These are phyloP conservation scores for Rhizomucor miehei DNA, from an alignment of 371 early-diverging fungal species.

Conservation along the genomic window DNA sequence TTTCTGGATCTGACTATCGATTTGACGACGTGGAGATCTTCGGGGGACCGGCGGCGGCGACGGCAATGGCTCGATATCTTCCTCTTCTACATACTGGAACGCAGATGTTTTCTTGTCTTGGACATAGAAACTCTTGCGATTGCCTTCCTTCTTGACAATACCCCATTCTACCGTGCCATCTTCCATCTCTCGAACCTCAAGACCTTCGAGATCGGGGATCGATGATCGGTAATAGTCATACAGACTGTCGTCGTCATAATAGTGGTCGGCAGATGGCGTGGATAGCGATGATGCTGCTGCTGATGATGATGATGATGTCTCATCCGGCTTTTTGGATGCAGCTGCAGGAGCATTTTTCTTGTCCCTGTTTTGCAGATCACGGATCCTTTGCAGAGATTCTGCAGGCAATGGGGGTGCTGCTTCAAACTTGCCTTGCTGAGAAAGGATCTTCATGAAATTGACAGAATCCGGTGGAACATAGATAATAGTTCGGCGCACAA, in stretches of 20 bases:
- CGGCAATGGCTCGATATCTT: constrained; percentile 12
- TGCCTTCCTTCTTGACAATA: constrained; percentile 31
- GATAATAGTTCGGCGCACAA: constrained; percentile 45
- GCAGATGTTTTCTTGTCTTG: not conserved
- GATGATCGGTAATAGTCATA: constrained; percentile 16
- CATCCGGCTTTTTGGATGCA: not conserved
- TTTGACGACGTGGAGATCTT: constrained; percentile 21
- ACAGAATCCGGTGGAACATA: constrained; percentile 45
- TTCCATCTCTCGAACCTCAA: constrained; percentile 31
- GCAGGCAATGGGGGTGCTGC: not conserved
- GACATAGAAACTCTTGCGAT: constrained; percentile 22
- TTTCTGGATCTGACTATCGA: constrained; percentile 4
- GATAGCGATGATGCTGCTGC: not conserved
- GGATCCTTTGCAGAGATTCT: not conserved
- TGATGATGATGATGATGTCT: not conserved
- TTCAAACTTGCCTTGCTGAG: not conserved
- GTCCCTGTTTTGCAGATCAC: no score
- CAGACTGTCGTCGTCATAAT: constrained; percentile 18
- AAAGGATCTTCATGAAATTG: constrained; percentile 22
- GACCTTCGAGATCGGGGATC: constrained; percentile 17
- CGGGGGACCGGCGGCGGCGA: constrained; percentile 26
- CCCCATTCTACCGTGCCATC: constrained; percentile 34
- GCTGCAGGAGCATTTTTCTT: not conserved
- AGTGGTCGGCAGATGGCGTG: not conserved
- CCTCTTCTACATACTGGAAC: constrained; percentile 10